Evolutionary conservation across 306 rosid species (phyloP).

Genomic region (Boehmeria nivea): DNA sequence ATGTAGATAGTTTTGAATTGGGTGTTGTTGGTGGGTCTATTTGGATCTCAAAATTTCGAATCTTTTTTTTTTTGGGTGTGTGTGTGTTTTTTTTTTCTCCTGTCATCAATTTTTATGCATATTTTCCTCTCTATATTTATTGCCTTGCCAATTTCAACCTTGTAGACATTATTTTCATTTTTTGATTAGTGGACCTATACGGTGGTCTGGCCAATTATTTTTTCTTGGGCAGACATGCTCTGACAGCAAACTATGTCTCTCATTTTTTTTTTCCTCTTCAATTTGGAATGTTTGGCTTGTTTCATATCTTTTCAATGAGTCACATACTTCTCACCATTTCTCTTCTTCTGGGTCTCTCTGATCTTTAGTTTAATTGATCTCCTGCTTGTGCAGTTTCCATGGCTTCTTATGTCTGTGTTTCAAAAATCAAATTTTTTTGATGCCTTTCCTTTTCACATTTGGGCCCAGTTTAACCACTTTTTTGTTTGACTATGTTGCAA

Average conservation of each 20-base stretch:
- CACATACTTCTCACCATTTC: slow-evolving; percentile 2
- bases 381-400: too few species aligned
- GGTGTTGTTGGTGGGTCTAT: slow-evolving; percentile 7
- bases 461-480: slow-evolving; percentile 18
- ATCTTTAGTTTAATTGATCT: slow-evolving; percentile 33
- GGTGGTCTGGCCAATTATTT: not conserved
- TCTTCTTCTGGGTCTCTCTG: slow-evolving; percentile 21
- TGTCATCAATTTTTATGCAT: too few species aligned
- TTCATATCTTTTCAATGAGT: not conserved
- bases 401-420: too few species aligned
- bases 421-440: slow-evolving; percentile 17
- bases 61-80: slow-evolving; percentile 11
- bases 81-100: not conserved
- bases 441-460: slow-evolving; percentile 5
- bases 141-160: not conserved
- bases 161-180: not conserved
- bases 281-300: too few species aligned
- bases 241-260: slow-evolving; percentile 6
- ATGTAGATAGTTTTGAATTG: not conserved
- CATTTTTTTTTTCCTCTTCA: not conserved
- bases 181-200: slow-evolving; percentile 15
- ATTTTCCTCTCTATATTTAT: not conserved
- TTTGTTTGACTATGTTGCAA: slow-evolving; percentile 20
- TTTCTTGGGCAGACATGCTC: slow-evolving; percentile 25
- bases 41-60: slow-evolving; percentile 43